phyloP scores from a whole-genome alignment of 768 basidiomycete species.

The Mrakia hoshinonis region DNA sequence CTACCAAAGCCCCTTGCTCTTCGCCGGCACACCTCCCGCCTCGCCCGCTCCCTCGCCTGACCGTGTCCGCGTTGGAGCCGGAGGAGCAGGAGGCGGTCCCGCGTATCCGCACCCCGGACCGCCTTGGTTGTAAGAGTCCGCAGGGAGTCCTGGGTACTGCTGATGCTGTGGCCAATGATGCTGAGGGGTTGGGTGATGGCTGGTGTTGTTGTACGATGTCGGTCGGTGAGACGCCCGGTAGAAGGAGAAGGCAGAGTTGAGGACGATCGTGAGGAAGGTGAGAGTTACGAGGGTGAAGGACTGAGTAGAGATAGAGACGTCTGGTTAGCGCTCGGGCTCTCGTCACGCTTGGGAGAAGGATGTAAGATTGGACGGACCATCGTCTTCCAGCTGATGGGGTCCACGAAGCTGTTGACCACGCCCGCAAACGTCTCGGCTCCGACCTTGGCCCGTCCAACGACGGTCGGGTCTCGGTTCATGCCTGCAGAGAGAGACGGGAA shows the following conservation, averaged over 20 bases:
- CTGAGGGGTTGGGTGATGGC: not conserved
- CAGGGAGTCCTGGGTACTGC: not conserved
- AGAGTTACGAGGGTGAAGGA: conserved; percentile 25
- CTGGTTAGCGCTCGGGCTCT: no score
- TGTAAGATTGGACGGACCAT: conserved; percentile 52
- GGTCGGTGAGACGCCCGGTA: conserved; percentile 21
- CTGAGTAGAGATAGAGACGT: not conserved
- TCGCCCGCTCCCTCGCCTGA: no score
- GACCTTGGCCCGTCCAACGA: conserved; percentile 78
- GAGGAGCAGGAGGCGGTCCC: no score
- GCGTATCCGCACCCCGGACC: no score
- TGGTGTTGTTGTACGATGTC: not conserved
- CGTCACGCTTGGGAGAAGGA: no score
- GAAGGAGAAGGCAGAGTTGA: conserved; percentile 27
- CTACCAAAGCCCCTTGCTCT: no score
- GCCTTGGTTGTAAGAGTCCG: no score
- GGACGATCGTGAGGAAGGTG: conserved; percentile 26
- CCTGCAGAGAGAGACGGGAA: not conserved
- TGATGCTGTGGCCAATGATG: not conserved
- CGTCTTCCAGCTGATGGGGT: conserved; percentile 96
- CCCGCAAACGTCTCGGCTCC: conserved; percentile 92
- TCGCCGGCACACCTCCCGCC: no score
- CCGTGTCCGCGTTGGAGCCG: no score
- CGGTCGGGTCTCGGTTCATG: conserved; percentile 87
- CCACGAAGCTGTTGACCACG: conserved; percentile 91